Evolutionary conservation across 1,284 basidiomycete species (phyloP).

Genomic region (Melanopsichium pennsylvanicum): DNA sequence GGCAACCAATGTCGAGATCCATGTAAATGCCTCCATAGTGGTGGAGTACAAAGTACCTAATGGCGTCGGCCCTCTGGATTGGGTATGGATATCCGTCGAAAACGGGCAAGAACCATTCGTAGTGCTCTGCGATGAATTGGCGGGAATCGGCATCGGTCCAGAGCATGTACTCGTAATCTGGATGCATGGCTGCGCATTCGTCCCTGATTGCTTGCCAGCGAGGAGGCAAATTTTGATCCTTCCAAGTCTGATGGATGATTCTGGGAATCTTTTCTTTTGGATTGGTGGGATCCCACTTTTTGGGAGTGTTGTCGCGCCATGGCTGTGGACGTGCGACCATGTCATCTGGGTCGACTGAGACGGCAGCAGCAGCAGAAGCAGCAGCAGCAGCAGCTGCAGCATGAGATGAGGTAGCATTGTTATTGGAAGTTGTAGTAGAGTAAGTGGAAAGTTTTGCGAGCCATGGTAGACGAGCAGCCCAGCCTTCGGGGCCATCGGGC

Average conservation of each 20-base stretch:
- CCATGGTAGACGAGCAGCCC: conserved; percentile 47
- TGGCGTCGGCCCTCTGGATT: conserved; percentile 95
- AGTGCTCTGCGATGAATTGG: conserved; percentile 85
- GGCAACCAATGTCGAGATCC: conserved; percentile 95
- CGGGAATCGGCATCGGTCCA: conserved; percentile 94
- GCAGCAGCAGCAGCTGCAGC: conserved; percentile 2
- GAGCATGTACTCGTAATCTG: conserved; percentile 95
- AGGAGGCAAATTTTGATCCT: conserved; percentile 82
- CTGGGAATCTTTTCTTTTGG: conserved; percentile 74
- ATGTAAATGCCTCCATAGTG: conserved; percentile 92
- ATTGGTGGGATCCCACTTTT: conserved; percentile 31
- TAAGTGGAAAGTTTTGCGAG: conserved; percentile 48
- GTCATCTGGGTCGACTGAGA: conserved; percentile 12
- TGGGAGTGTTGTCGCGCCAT: conserved; percentile 42
- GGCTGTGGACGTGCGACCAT: conserved; percentile 25
- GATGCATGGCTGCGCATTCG: conserved; percentile 66
- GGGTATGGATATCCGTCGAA: conserved; percentile 91
- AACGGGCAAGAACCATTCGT: conserved; percentile 89
- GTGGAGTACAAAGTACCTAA: conserved; percentile 96
- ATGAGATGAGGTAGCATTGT: not conserved
- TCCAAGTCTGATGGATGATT: conserved; percentile 99
- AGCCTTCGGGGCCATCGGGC: conserved; percentile 46
- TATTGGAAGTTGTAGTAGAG: too few species aligned
- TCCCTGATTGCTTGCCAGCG: conserved; percentile 75
- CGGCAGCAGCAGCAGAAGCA: conserved; percentile 5